Evolutionary conservation across 2,329 filamentous ascomycete species (phyloP).

Genomic region (Pseudocercospora eumusae): DNA sequence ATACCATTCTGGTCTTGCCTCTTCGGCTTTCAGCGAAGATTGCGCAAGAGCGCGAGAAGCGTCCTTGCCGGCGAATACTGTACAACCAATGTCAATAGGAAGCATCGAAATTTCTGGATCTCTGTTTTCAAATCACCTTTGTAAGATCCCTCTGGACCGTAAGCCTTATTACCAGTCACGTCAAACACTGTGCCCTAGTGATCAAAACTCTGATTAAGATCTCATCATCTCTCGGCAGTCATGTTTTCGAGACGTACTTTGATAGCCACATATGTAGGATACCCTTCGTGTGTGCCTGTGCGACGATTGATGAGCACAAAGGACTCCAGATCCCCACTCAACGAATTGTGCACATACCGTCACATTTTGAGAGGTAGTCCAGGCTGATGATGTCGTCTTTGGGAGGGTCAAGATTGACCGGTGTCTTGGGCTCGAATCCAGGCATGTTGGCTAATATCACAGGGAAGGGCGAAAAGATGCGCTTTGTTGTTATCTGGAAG

Average conservation of each 20-base stretch:
- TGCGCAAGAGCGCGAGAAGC: constrained; percentile 87
- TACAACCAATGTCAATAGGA: too few relatives aligned
- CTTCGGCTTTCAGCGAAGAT: constrained; percentile 82
- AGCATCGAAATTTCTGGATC: too few relatives aligned
- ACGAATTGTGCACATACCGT: constrained; percentile 63
- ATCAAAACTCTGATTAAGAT: background rate
- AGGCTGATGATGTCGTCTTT: constrained; percentile 84
- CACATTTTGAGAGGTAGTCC: constrained; percentile 76
- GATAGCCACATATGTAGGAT: constrained; percentile 62
- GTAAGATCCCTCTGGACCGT: constrained; percentile 80
- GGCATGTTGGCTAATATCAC: constrained; percentile 30
- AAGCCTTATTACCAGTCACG: constrained; percentile 84
- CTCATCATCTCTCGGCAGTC: background rate
- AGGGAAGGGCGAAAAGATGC: background rate
- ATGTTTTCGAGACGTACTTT: constrained; percentile 44
- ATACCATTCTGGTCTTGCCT: constrained; percentile 79
- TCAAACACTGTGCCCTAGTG: constrained; percentile 86
- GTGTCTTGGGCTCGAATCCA: constrained; percentile 72
- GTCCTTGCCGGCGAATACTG: constrained; percentile 95
- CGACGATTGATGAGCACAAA: background rate
- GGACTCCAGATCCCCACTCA: too few relatives aligned
- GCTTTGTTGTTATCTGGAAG: background rate
- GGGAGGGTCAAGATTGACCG: constrained; percentile 75
- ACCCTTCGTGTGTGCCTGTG: constrained; percentile 63
- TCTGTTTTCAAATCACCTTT: constrained; percentile 64